Evolutionary conservation across 2,329 filamentous ascomycete genomes (phyloP).

Genomic region (Phialocephala sp.): DNA sequence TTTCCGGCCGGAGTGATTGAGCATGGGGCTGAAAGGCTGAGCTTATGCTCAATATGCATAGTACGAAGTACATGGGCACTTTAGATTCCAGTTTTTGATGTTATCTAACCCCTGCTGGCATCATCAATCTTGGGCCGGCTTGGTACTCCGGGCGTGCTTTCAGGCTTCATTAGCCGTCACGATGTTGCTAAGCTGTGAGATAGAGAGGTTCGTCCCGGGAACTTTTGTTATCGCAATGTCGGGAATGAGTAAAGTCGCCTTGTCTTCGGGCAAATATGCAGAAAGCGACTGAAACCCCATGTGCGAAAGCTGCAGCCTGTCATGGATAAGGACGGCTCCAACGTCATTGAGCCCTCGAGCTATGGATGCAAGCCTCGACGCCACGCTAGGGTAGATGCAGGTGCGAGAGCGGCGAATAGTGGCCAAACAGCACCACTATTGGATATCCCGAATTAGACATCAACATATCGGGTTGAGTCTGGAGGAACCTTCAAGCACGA

Average conservation of each 20-base stretch:
- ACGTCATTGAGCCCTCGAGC: not conserved
- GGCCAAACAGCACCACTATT: not conserved
- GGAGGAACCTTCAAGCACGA: not conserved
- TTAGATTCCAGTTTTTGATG: not conserved
- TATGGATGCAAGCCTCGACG: slow-evolving; percentile 3
- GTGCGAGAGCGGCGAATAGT: not conserved
- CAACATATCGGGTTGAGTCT: not conserved
- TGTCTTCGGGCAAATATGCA: slow-evolving; percentile 3
- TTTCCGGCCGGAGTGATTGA: not conserved
- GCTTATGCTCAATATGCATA: not conserved
- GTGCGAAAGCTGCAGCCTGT: slow-evolving; percentile 7
- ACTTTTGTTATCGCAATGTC: not conserved
- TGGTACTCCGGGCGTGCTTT: not conserved
- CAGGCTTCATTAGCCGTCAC: slow-evolving; percentile 1
- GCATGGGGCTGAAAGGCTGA: not conserved
- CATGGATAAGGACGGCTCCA: slow-evolving; percentile 3
- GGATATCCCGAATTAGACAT: slow-evolving; percentile 7
- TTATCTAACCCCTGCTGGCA: slow-evolving; percentile 6
- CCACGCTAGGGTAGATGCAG: slow-evolving; percentile 5
- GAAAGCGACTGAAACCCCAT: slow-evolving; percentile 2
- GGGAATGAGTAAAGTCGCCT: not conserved
- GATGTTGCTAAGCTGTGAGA: slow-evolving; percentile 6
- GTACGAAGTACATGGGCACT: not conserved
- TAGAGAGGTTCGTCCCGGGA: not conserved
- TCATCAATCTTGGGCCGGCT: slow-evolving; percentile 4